Evolutionary conservation across 2,329 filamentous ascomycete genomes (phyloP).

Genomic region (Aspergillus chevalieri): DNA sequence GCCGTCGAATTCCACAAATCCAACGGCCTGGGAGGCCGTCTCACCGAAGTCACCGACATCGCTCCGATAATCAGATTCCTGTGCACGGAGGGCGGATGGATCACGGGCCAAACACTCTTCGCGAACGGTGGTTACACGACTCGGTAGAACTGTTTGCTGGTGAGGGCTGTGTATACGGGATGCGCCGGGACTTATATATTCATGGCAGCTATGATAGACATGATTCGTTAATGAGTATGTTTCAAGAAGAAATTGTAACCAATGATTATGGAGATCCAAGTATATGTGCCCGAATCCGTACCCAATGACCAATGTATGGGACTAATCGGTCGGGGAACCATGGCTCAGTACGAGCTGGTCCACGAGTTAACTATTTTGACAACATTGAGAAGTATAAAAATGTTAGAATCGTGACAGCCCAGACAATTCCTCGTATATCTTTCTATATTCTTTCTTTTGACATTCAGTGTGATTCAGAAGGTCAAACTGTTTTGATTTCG

Average conservation of each 20-base stretch:
- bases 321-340: too few relatives aligned
- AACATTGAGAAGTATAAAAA: too few relatives aligned
- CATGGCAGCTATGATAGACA: neutral
- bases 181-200: too few relatives aligned
- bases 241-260: too few relatives aligned
- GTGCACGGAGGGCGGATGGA: constrained; percentile 41
- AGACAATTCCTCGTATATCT: too few relatives aligned
- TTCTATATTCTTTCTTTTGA: neutral
- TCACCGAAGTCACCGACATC: constrained; percentile 42
- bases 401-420: too few relatives aligned
- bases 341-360: too few relatives aligned
- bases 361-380: too few relatives aligned
- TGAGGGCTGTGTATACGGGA: too few relatives aligned
- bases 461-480: neutral
- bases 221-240: neutral
- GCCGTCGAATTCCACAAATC: constrained; percentile 43
- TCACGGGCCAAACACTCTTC: constrained; percentile 45
- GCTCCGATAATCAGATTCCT: constrained; percentile 43
- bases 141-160: constrained; percentile 18
- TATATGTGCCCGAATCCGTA: too few relatives aligned
- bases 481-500: neutral
- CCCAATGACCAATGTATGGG: too few relatives aligned
- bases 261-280: too few relatives aligned
- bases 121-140: constrained; percentile 46
- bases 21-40: constrained; percentile 37